A percentile compares a stretch with the other conserved stretches of the same genome.
Conservation (phyloP, 2,329 filamentous ascomycete species). For the Fusarium sp. region DNA sequence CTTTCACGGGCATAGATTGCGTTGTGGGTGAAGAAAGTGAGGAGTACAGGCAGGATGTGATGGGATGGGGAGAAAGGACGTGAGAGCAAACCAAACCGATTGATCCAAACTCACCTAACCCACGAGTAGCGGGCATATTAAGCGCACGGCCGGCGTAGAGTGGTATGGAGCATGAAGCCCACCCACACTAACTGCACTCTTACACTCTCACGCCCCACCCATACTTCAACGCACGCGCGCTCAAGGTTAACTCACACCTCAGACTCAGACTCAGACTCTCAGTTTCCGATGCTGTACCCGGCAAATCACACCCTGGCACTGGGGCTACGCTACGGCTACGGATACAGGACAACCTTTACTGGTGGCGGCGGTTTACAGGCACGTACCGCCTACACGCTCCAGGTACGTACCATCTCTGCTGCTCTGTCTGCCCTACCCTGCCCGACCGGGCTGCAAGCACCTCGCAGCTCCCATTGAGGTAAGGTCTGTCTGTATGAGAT, state of each 20-base stretch:
- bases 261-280: constrained; percentile 30
- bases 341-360: neutral
- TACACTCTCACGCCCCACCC: constrained; percentile 6
- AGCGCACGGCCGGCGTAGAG: constrained; percentile 25
- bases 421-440: neutral
- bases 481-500: constrained; percentile 34
- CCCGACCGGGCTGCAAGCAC: neutral
- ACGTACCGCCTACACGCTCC: constrained; percentile 12
- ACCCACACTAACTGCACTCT: constrained; percentile 23
- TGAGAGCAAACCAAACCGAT: constrained; percentile 48
- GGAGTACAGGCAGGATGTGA: constrained; percentile 46
- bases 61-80: constrained; percentile 54
- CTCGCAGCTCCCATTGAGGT: constrained; percentile 7
- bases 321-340: neutral
- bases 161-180: constrained; percentile 40
- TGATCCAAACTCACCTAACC: constrained; percentile 56
- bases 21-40: constrained; percentile 52
- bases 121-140: constrained; percentile 47
- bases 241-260: constrained; percentile 21
- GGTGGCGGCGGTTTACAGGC: constrained; percentile 29
- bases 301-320: constrained; percentile 29
- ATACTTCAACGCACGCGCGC: constrained; percentile 28
- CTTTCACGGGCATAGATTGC: constrained; percentile 49
- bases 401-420: constrained; percentile 29
- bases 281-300: constrained; percentile 35